These are phyloP conservation scores for Cucurbita maxima DNA, from an alignment of 306 rosid species.

Conservation along the genomic window DNA sequence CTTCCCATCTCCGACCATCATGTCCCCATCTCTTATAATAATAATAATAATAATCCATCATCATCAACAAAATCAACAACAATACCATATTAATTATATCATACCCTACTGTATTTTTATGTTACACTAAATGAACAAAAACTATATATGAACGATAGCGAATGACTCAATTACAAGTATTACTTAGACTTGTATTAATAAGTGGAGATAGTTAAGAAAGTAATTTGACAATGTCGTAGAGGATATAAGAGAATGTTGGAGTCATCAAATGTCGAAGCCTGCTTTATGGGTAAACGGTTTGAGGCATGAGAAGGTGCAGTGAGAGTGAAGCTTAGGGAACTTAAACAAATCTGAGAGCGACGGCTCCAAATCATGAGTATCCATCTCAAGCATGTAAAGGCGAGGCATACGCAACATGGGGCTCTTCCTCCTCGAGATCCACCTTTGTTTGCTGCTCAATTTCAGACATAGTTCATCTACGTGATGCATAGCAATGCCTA, in stretches of 20 bases:
- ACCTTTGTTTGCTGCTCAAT: neutral
- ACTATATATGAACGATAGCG: no score
- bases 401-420: neutral
- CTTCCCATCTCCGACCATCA: slow-evolving; percentile 7
- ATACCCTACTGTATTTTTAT: no score
- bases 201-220: no score
- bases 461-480: neutral
- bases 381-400: neutral
- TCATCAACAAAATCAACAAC: no score
- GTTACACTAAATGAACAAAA: no score
- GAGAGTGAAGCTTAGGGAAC: neutral
- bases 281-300: neutral
- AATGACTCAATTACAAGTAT: no score
- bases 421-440: neutral
- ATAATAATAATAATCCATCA: neutral
- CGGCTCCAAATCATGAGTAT: neutral
- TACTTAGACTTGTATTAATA: no score
- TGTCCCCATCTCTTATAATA: neutral
- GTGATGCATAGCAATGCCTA: neutral
- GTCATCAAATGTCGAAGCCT: neutral
- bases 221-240: no score
- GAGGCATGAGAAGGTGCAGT: neutral
- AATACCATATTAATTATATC: no score
- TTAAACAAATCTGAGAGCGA: neutral
- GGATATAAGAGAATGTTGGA: neutral